Percentiles rank a stretch among this genome's conserved stretches.
Conservation (phyloP, 225 moss, liverwort and hornwort species). For the Neckera pumila region DNA sequence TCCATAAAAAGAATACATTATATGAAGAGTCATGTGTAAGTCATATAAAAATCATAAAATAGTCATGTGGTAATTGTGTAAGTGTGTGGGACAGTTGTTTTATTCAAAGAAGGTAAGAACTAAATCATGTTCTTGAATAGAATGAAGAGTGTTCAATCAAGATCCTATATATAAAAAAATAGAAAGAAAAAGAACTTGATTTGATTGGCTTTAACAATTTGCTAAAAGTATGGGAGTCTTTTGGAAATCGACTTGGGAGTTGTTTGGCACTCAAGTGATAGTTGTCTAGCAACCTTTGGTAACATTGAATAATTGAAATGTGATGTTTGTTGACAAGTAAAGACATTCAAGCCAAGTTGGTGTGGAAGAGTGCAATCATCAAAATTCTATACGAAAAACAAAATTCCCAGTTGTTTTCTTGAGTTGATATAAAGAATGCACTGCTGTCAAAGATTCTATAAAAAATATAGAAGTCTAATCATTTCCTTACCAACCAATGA, state of each 20-base stretch:
- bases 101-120: not conserved
- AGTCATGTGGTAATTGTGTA: no score
- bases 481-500: no score
- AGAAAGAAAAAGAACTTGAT: not conserved
- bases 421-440: no score
- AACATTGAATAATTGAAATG: not conserved
- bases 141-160: not conserved
- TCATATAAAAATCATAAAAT: not conserved
- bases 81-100: not conserved
- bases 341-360: accelerated
- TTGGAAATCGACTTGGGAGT: not conserved
- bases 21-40: accelerated
- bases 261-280: not conserved
- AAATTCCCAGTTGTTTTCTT: accelerated
- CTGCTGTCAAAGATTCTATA: no score
- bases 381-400: not conserved
- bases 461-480: no score
- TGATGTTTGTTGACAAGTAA: not conserved
- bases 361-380: not conserved
- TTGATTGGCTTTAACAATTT: not conserved
- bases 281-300: not conserved
- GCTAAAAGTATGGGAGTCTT: accelerated
- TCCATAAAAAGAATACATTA: accelerated
- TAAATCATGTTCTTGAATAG: not conserved
- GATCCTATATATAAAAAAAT: no score